Percentiles rank a stretch among this genome's conserved stretches.
Conservation (phyloP, 768 basidiomycete genomes). For the Rubroboletus satanas region DNA sequence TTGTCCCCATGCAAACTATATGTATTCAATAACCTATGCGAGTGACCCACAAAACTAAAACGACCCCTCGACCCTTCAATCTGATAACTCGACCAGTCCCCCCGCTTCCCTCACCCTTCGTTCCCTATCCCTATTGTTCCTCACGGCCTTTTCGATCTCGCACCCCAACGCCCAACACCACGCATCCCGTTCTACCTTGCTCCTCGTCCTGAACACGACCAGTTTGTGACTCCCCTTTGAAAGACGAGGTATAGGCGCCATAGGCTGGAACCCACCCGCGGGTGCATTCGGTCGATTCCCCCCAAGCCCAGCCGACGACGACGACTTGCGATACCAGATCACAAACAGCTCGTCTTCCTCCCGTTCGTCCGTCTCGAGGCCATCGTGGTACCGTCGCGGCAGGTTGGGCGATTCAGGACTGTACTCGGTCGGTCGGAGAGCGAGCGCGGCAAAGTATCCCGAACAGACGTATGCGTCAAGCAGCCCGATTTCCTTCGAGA, state of each 20-base stretch:
- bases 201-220: constrained; percentile 68
- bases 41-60: background rate
- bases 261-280: constrained; percentile 13
- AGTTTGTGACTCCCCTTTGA: constrained; percentile 54
- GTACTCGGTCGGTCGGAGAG: constrained; percentile 63
- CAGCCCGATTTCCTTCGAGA: constrained; percentile 54
- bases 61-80: constrained; percentile 2
- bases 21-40: background rate
- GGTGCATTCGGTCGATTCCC: constrained; percentile 18
- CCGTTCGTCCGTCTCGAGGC: constrained; percentile 80
- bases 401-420: constrained; percentile 45
- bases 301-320: background rate
- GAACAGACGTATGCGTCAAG: constrained; percentile 80
- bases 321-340: constrained; percentile 59
- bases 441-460: constrained; percentile 74
- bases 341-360: constrained; percentile 88
- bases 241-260: constrained; percentile 42
- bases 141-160: constrained; percentile 80
- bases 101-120: constrained; percentile 62
- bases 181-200: constrained; percentile 82
- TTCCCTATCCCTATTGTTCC: constrained; percentile 62
- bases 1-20: background rate
- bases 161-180: constrained; percentile 94
- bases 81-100: constrained; percentile 38
- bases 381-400: constrained; percentile 83